Percentiles rank a stretch among this genome's conserved stretches.
Conservation (phyloP, 805 yeast genomes). For the Wickerhamomyces bovis region DNA sequence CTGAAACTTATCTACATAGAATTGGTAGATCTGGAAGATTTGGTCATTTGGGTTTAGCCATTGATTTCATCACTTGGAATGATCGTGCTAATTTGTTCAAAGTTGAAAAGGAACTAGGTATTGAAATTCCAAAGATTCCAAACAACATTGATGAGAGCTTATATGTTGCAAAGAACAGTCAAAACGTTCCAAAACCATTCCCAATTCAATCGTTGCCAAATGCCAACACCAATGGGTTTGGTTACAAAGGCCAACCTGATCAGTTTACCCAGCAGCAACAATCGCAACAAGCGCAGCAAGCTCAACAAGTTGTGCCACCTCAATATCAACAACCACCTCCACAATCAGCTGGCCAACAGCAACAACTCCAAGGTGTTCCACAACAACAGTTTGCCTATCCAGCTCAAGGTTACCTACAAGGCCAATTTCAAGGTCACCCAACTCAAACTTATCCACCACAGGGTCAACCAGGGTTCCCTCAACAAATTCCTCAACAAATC, state of each 20-base stretch:
- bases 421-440: constrained; percentile 13
- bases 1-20: constrained; percentile 96
- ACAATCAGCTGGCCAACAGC: constrained; percentile 23
- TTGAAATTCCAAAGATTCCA: constrained; percentile 96
- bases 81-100: constrained; percentile 90
- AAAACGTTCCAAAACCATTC: constrained; percentile 83
- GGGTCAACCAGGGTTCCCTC: constrained; percentile 10
- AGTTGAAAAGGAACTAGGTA: constrained; percentile 95
- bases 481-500: too few species aligned
- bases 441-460: constrained; percentile 16
- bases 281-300: constrained; percentile 1
- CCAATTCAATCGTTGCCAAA: constrained; percentile 57
- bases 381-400: constrained; percentile 13
- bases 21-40: constrained; percentile 99
- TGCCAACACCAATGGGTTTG: constrained; percentile 32
- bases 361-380: constrained; percentile 20
- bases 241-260: constrained; percentile 42
- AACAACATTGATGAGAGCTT: constrained; percentile 82
- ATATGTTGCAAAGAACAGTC: constrained; percentile 76
- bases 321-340: constrained; percentile 19
- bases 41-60: constrained; percentile 97
- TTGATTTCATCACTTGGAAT: constrained; percentile 93
- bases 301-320: constrained; percentile 5
- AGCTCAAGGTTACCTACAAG: constrained; percentile 13
- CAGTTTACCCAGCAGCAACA: constrained; percentile 18